These are phyloP conservation scores for Phalaenopsis hybrid DNA, from an alignment of 116 monocot genomes.

Conservation along the genomic window DNA sequence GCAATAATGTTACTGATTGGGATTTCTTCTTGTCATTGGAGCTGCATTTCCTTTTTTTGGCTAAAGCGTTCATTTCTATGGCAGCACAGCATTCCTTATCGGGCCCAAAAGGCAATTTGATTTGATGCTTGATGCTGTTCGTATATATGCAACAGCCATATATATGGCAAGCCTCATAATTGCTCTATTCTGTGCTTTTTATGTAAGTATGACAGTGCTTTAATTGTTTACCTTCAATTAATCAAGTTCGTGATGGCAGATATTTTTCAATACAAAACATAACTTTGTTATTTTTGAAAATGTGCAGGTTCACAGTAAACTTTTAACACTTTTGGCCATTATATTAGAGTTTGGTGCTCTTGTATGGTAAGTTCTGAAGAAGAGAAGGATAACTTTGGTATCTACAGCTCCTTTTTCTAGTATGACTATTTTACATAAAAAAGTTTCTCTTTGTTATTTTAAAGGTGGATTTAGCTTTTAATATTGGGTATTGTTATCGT, in stretches of 20 bases:
- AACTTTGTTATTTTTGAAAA: not conserved
- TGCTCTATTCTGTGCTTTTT: slow-evolving; percentile 89
- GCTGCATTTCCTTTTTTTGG: not conserved
- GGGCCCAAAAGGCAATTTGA: slow-evolving; percentile 86
- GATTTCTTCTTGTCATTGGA: not conserved
- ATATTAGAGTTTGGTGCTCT: slow-evolving; percentile 92
- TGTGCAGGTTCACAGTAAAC: slow-evolving; percentile 71
- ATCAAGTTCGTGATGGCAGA: not conserved
- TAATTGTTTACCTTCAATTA: not conserved
- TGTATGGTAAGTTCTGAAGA: slow-evolving; percentile 55
- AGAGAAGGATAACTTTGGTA: not conserved
- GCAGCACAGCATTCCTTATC: slow-evolving; percentile 97
- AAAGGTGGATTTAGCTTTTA: not conserved
- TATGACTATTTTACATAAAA: not conserved
- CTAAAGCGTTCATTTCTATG: slow-evolving; percentile 47
- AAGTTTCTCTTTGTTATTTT: not conserved
- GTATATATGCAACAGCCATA: slow-evolving; percentile 89
- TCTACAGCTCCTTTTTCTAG: not conserved
- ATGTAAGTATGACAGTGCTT: slow-evolving; percentile 45
- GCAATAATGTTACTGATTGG: not conserved
- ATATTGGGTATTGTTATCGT: not conserved
- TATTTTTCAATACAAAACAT: not conserved
- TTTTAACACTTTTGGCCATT: slow-evolving; percentile 82
- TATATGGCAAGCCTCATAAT: slow-evolving; percentile 86
- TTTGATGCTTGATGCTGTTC: slow-evolving; percentile 99